Base-by-base conservation (phyloP, 305 asterid species). In the Petunia hybrid region DNA sequence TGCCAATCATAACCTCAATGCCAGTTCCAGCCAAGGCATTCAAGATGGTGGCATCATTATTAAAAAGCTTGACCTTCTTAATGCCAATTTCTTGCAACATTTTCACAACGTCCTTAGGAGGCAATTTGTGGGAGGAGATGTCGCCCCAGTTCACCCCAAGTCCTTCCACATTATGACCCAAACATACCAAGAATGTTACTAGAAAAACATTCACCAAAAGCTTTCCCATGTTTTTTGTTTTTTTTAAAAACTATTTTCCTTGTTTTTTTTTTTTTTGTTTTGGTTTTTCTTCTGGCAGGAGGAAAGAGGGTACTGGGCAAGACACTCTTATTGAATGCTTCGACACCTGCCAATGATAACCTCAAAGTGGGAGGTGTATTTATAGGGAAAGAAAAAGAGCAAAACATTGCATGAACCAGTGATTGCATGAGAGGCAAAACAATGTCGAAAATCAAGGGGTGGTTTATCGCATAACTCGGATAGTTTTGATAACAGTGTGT, bases 71-170 rank as follows among this genome's bases (percentile, higher is more conserved):
- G 13, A 82, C 84, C 61, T 76, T 82, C 22, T 65, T 40, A 77
- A 82, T 64, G 14, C 79, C 82, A 43, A 76, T 82, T 12, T 77
- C 85, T 62, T 67, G 74, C 63, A 77, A 41, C 82, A 77, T 76
- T 42, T 57, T 55, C 4, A 77, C 66, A 40, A 82, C 82, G 10
- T 45, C 51, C 10, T 48, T 64, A 7, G 81, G 76, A 45, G 85
- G 82, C 14, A 82, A 55, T 5, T 61, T 56, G 16, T 82, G 84
- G 70, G 84, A 51, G 65, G 84, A 13, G 45, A 53, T 42, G 22
- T 78, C 79, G 22, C 84, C 84, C 84, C 84, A 82, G 39, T 82
- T 82, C 40, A 76, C 81, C 40, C 84, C 84, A 41, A 82, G 80
- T 9, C 84, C 82, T 9, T 77, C 76, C 38, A 63, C 84, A 2